Percentiles rank a stretch among this genome's conserved stretches.
Evolutionary conservation across 148 eudicot species (phyloP).

Genomic region (Rhododendron simsii): DNA sequence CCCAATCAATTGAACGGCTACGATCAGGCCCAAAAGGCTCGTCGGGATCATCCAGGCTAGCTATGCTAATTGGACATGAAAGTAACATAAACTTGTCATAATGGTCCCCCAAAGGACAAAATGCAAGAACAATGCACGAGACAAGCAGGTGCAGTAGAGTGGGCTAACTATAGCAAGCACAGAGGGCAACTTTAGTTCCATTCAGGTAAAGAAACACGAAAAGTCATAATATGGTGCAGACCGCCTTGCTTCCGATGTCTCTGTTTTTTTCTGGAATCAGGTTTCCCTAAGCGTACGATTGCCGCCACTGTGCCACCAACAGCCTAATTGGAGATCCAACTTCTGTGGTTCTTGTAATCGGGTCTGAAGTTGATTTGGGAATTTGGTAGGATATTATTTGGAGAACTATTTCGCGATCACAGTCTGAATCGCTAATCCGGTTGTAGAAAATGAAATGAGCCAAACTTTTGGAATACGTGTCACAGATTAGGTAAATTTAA

Average conservation of each 20-base stretch:
- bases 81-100: neutral
- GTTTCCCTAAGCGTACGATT: too few relatives aligned
- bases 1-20: neutral
- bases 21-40: neutral
- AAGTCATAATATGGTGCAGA: neutral
- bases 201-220: neutral
- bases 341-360: neutral
- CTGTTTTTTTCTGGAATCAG: neutral
- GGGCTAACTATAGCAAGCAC: neutral
- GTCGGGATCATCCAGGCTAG: neutral
- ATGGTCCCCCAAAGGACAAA: neutral
- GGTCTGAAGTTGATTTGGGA: neutral
- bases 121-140: neutral
- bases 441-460: neutral
- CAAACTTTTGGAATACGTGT: neutral
- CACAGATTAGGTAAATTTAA: neutral
- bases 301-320: slow-evolving; percentile 5
- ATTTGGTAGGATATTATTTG: neutral
- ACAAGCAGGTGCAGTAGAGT: neutral
- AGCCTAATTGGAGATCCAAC: neutral
- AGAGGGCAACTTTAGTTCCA: neutral
- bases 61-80: neutral
- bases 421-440: neutral
- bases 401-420: neutral
- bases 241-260: neutral